phyloP scores from a whole-genome alignment of 352 stramenopile species.

The Globisporangium lucens region DNA sequence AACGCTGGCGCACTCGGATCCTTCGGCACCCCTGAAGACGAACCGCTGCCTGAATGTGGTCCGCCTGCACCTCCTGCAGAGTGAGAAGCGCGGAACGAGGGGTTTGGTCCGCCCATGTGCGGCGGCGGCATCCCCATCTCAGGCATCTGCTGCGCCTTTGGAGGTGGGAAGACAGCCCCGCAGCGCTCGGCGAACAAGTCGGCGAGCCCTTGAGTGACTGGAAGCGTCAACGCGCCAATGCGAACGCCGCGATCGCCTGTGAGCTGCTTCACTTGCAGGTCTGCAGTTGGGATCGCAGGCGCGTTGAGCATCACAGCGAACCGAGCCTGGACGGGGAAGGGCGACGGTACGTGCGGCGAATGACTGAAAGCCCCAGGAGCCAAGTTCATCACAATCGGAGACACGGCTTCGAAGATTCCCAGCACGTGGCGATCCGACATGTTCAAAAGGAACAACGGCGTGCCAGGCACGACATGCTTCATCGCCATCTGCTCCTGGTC shows the following conservation, averaged over 20 bases:
- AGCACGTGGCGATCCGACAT: constrained; percentile 81
- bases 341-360: constrained; percentile 49
- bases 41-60: neutral
- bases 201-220: constrained; percentile 63
- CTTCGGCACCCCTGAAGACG: constrained; percentile 7
- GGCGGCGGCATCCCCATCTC: constrained; percentile 20
- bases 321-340: constrained; percentile 70
- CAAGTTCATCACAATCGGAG: constrained; percentile 69
- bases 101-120: constrained; percentile 11
- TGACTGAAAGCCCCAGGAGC: constrained; percentile 75
- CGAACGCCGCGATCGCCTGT: constrained; percentile 57
- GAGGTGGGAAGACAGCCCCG: constrained; percentile 35
- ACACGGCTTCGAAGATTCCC: constrained; percentile 82
- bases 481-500: constrained; percentile 68
- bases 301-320: constrained; percentile 73
- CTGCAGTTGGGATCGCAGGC: constrained; percentile 59
- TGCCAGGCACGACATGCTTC: constrained; percentile 68
- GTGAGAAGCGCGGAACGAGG: constrained; percentile 13
- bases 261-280: constrained; percentile 70
- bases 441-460: constrained; percentile 84
- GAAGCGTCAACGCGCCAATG: constrained; percentile 57
- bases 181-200: constrained; percentile 76
- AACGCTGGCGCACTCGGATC: constrained; percentile 32
- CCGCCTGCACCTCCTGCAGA: constrained; percentile 12
- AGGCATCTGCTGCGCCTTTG: constrained; percentile 33